Evolutionary conservation across 495 filamentous ascomycete species (phyloP).

Genomic region (Aspergillus affinis): DNA sequence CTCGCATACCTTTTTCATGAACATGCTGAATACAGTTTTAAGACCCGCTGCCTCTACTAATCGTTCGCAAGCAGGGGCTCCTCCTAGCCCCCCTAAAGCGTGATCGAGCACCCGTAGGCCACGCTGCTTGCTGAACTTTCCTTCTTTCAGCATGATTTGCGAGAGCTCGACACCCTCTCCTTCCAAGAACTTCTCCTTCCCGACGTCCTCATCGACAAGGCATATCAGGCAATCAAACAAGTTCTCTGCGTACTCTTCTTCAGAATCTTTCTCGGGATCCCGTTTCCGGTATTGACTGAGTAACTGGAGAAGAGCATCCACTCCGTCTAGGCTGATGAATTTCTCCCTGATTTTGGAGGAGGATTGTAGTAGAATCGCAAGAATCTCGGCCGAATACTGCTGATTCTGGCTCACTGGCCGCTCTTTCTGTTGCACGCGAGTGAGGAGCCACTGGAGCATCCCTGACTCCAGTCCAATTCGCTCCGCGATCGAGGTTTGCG

Average conservation of each 20-base stretch:
- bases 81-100: slow-evolving; percentile 60
- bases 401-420: slow-evolving; percentile 77
- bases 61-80: slow-evolving; percentile 62
- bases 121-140: slow-evolving; percentile 74
- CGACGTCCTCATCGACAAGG: slow-evolving; percentile 69
- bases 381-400: slow-evolving; percentile 89
- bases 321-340: slow-evolving; percentile 65
- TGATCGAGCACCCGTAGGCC: slow-evolving; percentile 84
- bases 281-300: slow-evolving; percentile 85
- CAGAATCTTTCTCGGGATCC: slow-evolving; percentile 83
- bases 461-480: slow-evolving; percentile 65
- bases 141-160: slow-evolving; percentile 83
- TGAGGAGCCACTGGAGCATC: slow-evolving; percentile 73
- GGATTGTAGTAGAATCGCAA: slow-evolving; percentile 82
- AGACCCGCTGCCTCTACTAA: slow-evolving; percentile 84
- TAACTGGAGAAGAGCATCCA: slow-evolving; percentile 79
- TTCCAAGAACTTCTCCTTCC: slow-evolving; percentile 81
- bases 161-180: slow-evolving; percentile 90
- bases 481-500: slow-evolving; percentile 63
- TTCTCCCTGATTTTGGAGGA: slow-evolving; percentile 61
- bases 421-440: slow-evolving; percentile 65
- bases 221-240: slow-evolving; percentile 82
- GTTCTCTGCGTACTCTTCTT: slow-evolving; percentile 94
- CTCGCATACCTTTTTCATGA: slow-evolving; percentile 75
- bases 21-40: slow-evolving; percentile 79